Evolutionary conservation across 352 stramenopile genomes (phyloP).

Genomic region (Phytopythium oedochilum): DNA sequence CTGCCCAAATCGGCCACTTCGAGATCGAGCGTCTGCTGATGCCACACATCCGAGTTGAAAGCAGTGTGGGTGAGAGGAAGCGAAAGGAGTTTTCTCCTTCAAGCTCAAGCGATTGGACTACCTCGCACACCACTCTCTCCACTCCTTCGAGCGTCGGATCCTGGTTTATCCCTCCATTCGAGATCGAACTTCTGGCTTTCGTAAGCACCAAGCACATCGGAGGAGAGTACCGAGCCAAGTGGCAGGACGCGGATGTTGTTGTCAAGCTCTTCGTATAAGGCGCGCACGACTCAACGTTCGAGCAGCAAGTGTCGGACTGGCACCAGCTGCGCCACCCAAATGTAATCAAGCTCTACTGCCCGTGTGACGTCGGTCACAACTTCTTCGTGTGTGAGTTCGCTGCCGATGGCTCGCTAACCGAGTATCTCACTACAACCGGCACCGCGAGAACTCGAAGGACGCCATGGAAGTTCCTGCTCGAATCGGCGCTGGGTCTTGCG

Average conservation of each 20-base stretch:
- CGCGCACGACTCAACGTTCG: background rate
- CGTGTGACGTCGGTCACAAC: background rate
- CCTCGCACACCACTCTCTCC: no score
- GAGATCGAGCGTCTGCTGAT: background rate
- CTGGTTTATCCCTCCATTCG: slow-evolving; percentile 5
- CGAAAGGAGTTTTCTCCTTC: no score
- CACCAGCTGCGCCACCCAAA: slow-evolving; percentile 9
- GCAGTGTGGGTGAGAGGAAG: no score
- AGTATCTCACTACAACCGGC: background rate
- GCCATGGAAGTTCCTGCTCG: slow-evolving; percentile 6
- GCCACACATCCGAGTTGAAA: background rate
- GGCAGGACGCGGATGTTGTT: slow-evolving; percentile 8
- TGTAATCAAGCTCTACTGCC: slow-evolving; percentile 7
- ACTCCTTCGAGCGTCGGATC: no score
- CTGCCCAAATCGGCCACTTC: background rate
- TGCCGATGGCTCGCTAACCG: background rate
- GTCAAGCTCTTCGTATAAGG: slow-evolving; percentile 9
- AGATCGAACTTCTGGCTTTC: background rate
- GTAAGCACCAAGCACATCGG: background rate
- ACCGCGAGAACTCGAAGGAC: background rate
- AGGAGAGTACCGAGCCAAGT: slow-evolving; percentile 6
- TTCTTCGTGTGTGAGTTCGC: slow-evolving; percentile 9
- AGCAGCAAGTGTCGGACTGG: slow-evolving; percentile 11
- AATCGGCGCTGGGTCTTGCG: slow-evolving; percentile 6
- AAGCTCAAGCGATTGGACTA: no score